phyloP scores from a whole-genome alignment of 768 basidiomycete species.

The Suillus weaverae region DNA sequence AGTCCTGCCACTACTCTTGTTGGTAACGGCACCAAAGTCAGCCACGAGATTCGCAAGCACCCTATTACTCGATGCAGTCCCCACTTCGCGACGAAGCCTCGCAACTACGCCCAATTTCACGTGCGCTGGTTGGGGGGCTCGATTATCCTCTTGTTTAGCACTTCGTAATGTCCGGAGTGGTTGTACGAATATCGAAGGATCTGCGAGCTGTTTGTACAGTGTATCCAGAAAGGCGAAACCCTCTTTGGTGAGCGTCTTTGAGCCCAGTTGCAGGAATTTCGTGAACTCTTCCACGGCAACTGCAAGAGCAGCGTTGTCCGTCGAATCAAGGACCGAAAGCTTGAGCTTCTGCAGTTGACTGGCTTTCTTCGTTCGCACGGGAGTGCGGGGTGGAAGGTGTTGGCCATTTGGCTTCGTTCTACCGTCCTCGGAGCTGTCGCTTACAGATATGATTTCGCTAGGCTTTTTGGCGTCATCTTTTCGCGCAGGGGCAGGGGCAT shows the following conservation, averaged over 20 bases:
- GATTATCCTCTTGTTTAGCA: constrained; percentile 39
- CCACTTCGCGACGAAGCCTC: constrained; percentile 56
- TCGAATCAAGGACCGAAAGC: constrained; percentile 42
- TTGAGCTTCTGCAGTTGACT: constrained; percentile 50
- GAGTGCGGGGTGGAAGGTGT: constrained; percentile 29
- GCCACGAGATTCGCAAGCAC: constrained; percentile 63
- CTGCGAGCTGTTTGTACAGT: constrained; percentile 67
- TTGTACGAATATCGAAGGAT: constrained; percentile 57
- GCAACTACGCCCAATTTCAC: constrained; percentile 63
- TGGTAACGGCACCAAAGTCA: constrained; percentile 70
- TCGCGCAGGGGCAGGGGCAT: constrained; percentile 39
- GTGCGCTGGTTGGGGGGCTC: constrained; percentile 46
- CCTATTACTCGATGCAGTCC: constrained; percentile 48
- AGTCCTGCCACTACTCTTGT: constrained; percentile 65
- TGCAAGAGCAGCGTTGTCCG: constrained; percentile 57
- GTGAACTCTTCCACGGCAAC: constrained; percentile 58
- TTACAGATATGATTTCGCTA: constrained; percentile 46
- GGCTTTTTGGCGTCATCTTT: constrained; percentile 26
- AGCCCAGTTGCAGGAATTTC: constrained; percentile 58
- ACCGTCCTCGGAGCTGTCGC: constrained; percentile 35
- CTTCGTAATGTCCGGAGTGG: constrained; percentile 50
- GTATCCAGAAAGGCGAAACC: constrained; percentile 70
- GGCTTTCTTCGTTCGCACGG: constrained; percentile 42
- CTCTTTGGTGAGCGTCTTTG: constrained; percentile 66
- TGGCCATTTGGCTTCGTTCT: constrained; percentile 18